phyloP scores from a whole-genome alignment of 306 rosid genomes.

The Gastrolobium bilobum region DNA sequence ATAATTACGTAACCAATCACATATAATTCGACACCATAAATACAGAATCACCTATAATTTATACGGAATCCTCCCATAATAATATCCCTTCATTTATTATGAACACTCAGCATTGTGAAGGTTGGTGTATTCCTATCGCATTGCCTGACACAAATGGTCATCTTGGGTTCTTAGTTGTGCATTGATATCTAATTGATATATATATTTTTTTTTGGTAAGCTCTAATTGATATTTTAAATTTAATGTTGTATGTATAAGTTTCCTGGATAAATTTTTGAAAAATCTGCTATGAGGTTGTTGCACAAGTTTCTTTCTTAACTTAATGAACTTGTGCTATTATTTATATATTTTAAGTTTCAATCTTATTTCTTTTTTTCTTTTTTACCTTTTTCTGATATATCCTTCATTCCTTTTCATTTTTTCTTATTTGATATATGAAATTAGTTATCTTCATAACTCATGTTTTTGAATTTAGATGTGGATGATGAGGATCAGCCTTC shows the following conservation, averaged over 20 bases:
- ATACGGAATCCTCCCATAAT: no score
- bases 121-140: no score
- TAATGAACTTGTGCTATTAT: not conserved
- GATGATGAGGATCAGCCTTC: constrained; percentile 94
- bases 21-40: no score
- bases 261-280: not conserved
- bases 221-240: constrained; percentile 10
- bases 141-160: not conserved
- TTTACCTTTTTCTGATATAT: not conserved
- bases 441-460: constrained; percentile 9
- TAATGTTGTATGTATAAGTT: not conserved
- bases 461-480: constrained; percentile 60
- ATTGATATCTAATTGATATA: not conserved
- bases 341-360: not conserved
- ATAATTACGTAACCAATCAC: no score
- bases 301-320: not conserved
- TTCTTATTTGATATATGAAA: constrained; percentile 14
- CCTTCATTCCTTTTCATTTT: constrained; percentile 7
- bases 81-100: no score
- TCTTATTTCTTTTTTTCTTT: not conserved
- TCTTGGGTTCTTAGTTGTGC: not conserved
- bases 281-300: not conserved
- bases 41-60: no score
- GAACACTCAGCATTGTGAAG: no score
- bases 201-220: not conserved